Percentiles rank a stretch among this genome's conserved stretches.
These are phyloP conservation scores for Acrasis kona DNA, from an alignment of 78 protist species.

Conservation along the genomic window DNA sequence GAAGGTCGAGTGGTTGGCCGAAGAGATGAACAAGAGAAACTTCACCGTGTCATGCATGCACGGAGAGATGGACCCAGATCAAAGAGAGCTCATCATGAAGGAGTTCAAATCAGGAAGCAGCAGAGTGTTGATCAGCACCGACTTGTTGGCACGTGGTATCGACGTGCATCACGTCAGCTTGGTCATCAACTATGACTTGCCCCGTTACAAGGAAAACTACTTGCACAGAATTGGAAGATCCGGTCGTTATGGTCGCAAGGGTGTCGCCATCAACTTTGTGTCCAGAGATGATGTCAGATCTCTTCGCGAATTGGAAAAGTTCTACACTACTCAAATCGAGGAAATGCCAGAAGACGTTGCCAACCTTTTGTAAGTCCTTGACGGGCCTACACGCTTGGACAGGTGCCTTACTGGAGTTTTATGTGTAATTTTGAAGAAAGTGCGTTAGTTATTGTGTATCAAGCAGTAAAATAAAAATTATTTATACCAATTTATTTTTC, in stretches of 20 bases:
- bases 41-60: conserved; percentile 29
- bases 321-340: not conserved
- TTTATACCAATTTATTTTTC: too few relatives aligned
- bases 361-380: not conserved
- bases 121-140: conserved; percentile 69
- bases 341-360: not conserved
- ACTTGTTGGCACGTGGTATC: conserved; percentile 78
- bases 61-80: conserved; percentile 31
- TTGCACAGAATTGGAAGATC: conserved; percentile 64
- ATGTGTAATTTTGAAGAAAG: too few relatives aligned
- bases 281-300: conserved; percentile 38
- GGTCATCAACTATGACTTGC: conserved; percentile 53
- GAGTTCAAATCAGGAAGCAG: conserved; percentile 26
- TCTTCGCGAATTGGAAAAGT: conserved; percentile 50
- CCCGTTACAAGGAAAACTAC: conserved; percentile 29
- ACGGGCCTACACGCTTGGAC: too few relatives aligned
- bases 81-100: conserved; percentile 23
- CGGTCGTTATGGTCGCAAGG: conserved; percentile 89
- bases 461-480: too few relatives aligned
- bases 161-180: conserved; percentile 56
- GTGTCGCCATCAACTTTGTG: conserved; percentile 82
- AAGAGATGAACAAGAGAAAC: not conserved
- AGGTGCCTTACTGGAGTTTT: too few relatives aligned
- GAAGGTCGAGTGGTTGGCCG: conserved; percentile 23
- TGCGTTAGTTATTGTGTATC: too few relatives aligned